Evolutionary conservation across 2,329 filamentous ascomycete genomes (phyloP).

Genomic region (Xylaria arbuscula): DNA sequence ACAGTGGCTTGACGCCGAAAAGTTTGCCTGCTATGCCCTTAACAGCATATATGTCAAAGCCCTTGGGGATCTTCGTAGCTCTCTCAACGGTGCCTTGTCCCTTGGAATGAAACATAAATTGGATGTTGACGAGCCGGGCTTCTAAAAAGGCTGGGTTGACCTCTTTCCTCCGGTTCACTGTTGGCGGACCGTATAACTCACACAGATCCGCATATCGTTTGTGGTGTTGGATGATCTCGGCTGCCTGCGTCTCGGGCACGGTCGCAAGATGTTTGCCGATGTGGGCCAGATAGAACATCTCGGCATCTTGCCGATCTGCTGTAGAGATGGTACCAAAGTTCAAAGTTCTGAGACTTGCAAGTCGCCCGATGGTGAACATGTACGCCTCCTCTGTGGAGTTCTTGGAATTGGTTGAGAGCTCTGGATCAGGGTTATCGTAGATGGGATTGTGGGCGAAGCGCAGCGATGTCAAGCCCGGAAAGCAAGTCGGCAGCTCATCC

Average conservation of each 20-base stretch:
- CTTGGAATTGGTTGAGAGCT: constrained; percentile 42
- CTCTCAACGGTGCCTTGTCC: constrained; percentile 43
- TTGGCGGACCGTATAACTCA: constrained; percentile 77
- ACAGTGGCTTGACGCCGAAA: constrained; percentile 73
- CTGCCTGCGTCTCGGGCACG: constrained; percentile 64
- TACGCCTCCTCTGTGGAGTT: constrained; percentile 78
- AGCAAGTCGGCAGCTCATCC: constrained; percentile 71
- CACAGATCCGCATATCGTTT: constrained; percentile 80
- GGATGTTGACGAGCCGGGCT: constrained; percentile 77
- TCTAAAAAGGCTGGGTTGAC: constrained; percentile 85
- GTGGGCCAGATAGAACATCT: constrained; percentile 90
- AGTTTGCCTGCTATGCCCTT: constrained; percentile 80
- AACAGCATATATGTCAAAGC: constrained; percentile 82
- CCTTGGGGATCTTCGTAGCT: constrained; percentile 72
- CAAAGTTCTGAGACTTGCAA: constrained; percentile 73
- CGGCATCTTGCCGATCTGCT: constrained; percentile 85
- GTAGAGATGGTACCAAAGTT: constrained; percentile 78
- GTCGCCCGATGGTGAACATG: constrained; percentile 85
- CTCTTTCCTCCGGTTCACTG: constrained; percentile 65
- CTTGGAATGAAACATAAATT: constrained; percentile 55
- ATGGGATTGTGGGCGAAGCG: constrained; percentile 89
- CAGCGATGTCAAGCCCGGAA: constrained; percentile 79
- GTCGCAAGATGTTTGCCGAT: constrained; percentile 80
- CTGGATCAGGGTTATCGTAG: constrained; percentile 67
- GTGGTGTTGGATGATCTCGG: constrained; percentile 70